A percentile compares a stretch with the other conserved stretches of the same genome.
phyloP scores from a whole-genome alignment of 345 rosid species.

The Hibiscus mutabilis region DNA sequence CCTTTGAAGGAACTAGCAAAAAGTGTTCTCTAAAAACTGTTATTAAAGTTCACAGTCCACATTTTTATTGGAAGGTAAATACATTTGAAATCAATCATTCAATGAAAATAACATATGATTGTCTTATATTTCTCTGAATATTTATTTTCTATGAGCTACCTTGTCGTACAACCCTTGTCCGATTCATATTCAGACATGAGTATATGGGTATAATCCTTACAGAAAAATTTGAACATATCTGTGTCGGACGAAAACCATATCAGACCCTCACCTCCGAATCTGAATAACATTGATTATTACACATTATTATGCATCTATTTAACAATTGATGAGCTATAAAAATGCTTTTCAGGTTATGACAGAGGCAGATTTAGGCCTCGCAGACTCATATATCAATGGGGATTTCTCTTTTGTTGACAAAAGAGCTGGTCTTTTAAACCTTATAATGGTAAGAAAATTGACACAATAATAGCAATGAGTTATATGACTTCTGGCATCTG shows the following conservation, averaged over 20 bases:
- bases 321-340: too few species aligned
- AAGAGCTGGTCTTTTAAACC: constrained; percentile 66
- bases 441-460: constrained; percentile 48
- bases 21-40: constrained; percentile 39
- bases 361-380: constrained; percentile 88
- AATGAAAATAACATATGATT: background rate
- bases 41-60: constrained; percentile 69
- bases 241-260: too few species aligned
- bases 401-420: constrained; percentile 74
- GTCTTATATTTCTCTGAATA: too few species aligned
- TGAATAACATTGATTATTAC: too few species aligned
- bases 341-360: constrained; percentile 54
- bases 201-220: too few species aligned
- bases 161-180: too few species aligned
- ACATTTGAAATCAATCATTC: background rate
- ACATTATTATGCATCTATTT: too few species aligned
- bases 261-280: too few species aligned
- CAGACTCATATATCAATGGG: constrained; percentile 78
- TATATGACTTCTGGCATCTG: background rate
- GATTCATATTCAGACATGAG: too few species aligned
- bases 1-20: constrained; percentile 48
- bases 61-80: constrained; percentile 88
- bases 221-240: too few species aligned
- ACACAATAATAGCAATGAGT: background rate
- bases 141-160: too few species aligned